phyloP scores from a whole-genome alignment of 2,329 filamentous ascomycete species.

The Ophiostoma piceae region DNA sequence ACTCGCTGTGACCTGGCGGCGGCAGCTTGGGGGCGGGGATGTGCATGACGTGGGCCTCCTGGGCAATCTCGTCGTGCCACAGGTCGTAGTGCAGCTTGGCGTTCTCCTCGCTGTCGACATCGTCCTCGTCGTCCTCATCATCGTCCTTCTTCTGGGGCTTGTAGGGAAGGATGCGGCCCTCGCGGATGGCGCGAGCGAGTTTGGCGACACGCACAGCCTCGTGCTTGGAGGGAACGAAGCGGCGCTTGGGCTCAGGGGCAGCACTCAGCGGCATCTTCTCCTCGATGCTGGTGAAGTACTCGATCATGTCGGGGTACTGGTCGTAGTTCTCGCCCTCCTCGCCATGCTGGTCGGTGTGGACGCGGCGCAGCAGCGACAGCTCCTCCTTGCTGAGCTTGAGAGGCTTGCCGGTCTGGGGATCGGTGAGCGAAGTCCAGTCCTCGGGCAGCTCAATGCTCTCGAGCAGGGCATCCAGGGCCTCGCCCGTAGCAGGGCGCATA shows the following conservation, averaged over 20 bases:
- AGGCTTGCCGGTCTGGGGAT: constrained; percentile 89
- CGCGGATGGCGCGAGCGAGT: constrained; percentile 88
- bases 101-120: constrained; percentile 52
- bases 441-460: constrained; percentile 96
- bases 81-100: constrained; percentile 76
- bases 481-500: constrained; percentile 87
- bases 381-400: constrained; percentile 83
- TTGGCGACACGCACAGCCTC: constrained; percentile 97
- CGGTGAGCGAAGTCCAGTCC: constrained; percentile 94
- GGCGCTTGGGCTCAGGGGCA: constrained; percentile 90
- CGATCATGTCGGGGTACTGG: constrained; percentile 86
- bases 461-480: constrained; percentile 85
- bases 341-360: constrained; percentile 84
- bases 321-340: constrained; percentile 85
- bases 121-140: constrained; percentile 53
- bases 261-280: constrained; percentile 94
- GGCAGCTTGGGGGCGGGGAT: constrained; percentile 89
- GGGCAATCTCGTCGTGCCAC: constrained; percentile 86
- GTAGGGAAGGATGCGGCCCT: constrained; percentile 90
- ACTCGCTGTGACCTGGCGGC: constrained; percentile 80
- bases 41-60: constrained; percentile 84
- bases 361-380: constrained; percentile 76
- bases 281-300: constrained; percentile 85
- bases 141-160: constrained; percentile 59
- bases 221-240: constrained; percentile 94